These are phyloP conservation scores for Metarhizium guizhouense DNA, from an alignment of 2,329 filamentous ascomycete genomes.

Conservation along the genomic window DNA sequence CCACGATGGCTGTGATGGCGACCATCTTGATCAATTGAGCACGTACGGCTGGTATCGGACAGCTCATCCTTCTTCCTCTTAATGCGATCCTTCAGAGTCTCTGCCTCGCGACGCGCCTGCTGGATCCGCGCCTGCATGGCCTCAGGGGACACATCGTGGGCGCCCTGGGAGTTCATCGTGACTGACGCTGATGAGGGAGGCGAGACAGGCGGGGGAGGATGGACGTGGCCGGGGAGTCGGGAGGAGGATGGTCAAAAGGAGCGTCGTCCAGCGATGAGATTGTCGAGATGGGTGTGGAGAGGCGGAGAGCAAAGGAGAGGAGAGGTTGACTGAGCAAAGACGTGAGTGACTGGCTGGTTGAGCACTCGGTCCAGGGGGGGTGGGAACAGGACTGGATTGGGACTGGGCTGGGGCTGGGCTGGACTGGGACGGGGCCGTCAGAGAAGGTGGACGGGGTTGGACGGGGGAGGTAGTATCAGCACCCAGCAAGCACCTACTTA, in stretches of 20 bases:
- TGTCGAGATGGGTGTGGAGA: conserved; percentile 21
- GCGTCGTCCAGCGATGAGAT: conserved; percentile 18
- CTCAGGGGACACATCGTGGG: conserved; percentile 58
- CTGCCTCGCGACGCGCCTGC: conserved; percentile 90
- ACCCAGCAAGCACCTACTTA: background rate
- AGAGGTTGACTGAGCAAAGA: conserved; percentile 8
- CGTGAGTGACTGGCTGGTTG: conserved; percentile 5
- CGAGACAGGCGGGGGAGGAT: conserved; percentile 4
- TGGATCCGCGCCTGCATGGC: conserved; percentile 90
- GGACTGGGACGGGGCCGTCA: conserved; percentile 3
- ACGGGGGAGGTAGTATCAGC: background rate
- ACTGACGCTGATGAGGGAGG: conserved; percentile 8
- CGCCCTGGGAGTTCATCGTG: conserved; percentile 48
- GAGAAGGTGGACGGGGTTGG: background rate
- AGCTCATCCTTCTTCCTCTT: conserved; percentile 99
- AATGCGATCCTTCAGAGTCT: conserved; percentile 96
- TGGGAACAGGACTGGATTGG: conserved; percentile 12
- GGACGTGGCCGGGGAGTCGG: conserved; percentile 3
- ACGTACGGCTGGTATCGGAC: conserved; percentile 93
- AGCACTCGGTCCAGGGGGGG: conserved; percentile 8
- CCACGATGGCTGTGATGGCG: background rate
- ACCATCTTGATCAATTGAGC: conserved; percentile 8
- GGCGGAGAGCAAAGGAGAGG: conserved; percentile 21
- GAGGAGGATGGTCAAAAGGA: conserved; percentile 8
- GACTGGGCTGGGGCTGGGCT: conserved; percentile 6